Conservation (phyloP, 352 stramenopile genomes). For the Phytophthora sojae region DNA sequence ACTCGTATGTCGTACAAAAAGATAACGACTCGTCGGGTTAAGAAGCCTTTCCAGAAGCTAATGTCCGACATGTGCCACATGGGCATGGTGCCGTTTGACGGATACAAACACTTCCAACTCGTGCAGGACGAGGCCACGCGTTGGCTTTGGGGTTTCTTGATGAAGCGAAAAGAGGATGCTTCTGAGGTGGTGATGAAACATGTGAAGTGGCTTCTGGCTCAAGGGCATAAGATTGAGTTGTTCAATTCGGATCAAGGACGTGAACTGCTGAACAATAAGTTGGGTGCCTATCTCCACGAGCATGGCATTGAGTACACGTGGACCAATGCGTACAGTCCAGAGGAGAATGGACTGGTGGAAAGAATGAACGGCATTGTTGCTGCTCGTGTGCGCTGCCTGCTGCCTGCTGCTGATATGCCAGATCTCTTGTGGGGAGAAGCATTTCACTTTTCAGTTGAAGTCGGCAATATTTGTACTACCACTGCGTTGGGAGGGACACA, state of each 20-base stretch:
- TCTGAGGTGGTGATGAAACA: constrained; percentile 10
- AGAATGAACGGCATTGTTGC: background rate
- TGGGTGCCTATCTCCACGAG: background rate
- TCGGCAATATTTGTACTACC: too few relatives aligned
- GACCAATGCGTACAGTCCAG: background rate
- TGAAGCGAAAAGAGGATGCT: constrained; percentile 13
- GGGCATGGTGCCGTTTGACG: too few relatives aligned
- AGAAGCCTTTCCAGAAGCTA: background rate
- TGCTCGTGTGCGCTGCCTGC: too few relatives aligned
- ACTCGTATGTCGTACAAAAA: background rate
- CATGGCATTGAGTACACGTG: constrained; percentile 8
- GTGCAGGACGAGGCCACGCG: constrained; percentile 9
- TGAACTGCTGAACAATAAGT: constrained; percentile 4
- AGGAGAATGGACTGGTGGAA: background rate
- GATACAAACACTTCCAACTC: too few relatives aligned
- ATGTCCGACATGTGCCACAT: too few relatives aligned
- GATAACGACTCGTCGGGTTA: background rate
- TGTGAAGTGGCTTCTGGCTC: constrained; percentile 9
- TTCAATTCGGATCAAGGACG: constrained; percentile 15
- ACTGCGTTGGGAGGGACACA: too few relatives aligned
- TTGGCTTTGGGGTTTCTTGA: constrained; percentile 19
- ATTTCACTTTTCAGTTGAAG: too few relatives aligned
- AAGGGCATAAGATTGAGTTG: constrained; percentile 10
- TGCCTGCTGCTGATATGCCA: too few relatives aligned
- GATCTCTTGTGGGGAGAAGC: too few relatives aligned